A percentile compares a stretch with the other conserved stretches of the same genome.
Conservation (phyloP, 2,329 filamentous ascomycete genomes). For the Atkinsonella texensis region DNA sequence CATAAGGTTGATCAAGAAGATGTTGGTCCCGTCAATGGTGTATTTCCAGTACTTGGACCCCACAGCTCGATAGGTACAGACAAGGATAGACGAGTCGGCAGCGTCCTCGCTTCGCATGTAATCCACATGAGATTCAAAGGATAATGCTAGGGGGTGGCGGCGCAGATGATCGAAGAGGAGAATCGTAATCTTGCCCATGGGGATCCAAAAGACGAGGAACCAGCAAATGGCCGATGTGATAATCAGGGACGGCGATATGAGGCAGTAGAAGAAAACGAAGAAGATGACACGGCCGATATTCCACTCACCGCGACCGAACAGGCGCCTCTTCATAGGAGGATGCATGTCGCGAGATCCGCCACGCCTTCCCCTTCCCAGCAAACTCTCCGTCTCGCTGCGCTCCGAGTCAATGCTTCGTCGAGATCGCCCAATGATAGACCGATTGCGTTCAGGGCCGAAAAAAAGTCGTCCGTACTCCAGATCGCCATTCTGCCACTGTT, state of each 20-base stretch:
- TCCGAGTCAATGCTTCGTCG: constrained; percentile 80
- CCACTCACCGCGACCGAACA: constrained; percentile 95
- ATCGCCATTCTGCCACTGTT: constrained; percentile 97
- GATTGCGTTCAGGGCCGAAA: constrained; percentile 70
- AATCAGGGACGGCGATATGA: constrained; percentile 78
- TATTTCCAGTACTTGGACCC: constrained; percentile 98
- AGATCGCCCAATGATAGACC: constrained; percentile 75
- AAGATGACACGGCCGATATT: constrained; percentile 89
- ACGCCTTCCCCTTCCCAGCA: constrained; percentile 53
- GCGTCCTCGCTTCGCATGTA: constrained; percentile 60
- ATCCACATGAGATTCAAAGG: constrained; percentile 77
- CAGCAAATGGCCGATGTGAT: constrained; percentile 82
- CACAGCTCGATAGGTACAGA: constrained; percentile 94
- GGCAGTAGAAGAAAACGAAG: constrained; percentile 89
- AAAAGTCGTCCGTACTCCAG: constrained; percentile 91
- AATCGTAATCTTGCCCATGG: constrained; percentile 92
- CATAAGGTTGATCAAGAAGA: constrained; percentile 96
- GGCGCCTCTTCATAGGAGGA: constrained; percentile 55
- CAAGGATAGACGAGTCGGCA: constrained; percentile 71
- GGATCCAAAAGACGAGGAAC: constrained; percentile 95
- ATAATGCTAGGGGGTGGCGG: constrained; percentile 81
- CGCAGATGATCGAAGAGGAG: constrained; percentile 84
- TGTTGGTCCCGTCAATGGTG: constrained; percentile 94
- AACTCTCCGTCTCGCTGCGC: constrained; percentile 75
- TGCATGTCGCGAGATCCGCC: constrained; percentile 33